phyloP scores from a whole-genome alignment of 306 rosid species.

The Vigna radiata region DNA sequence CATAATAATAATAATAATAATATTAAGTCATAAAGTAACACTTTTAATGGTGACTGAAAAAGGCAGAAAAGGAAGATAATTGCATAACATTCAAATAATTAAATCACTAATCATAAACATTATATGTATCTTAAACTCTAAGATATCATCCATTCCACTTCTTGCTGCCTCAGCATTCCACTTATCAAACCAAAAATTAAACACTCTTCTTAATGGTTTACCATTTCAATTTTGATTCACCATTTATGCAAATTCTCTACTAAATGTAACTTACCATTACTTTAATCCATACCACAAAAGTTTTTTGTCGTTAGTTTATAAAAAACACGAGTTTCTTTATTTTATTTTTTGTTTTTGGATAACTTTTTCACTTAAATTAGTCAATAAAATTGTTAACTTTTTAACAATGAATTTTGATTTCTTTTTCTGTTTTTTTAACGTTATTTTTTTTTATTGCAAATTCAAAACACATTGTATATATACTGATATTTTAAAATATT shows the following conservation, averaged over 20 bases:
- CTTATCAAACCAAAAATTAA: background rate
- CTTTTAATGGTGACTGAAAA: slow-evolving; percentile 33
- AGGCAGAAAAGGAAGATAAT: slow-evolving; percentile 6
- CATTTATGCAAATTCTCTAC: background rate
- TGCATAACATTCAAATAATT: slow-evolving; percentile 37
- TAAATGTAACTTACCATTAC: no score
- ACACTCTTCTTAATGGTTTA: background rate
- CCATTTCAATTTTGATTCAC: background rate
- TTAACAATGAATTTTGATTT: no score
- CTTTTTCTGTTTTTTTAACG: no score
- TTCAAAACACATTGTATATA: no score
- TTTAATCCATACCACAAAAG: no score
- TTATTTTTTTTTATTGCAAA: no score
- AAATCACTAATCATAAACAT: slow-evolving; percentile 10
- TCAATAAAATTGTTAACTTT: no score
- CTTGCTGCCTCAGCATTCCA: slow-evolving; percentile 25
- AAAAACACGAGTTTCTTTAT: no score
- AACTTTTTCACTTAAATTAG: no score
- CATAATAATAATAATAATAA: background rate
- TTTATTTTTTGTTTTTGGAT: no score
- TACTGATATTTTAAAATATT: no score
- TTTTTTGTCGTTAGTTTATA: no score
- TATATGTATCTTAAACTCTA: slow-evolving; percentile 46
- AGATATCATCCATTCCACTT: slow-evolving; percentile 25
- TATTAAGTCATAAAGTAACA: slow-evolving; percentile 29